Evolutionary conservation across 331 rosid genomes (phyloP), one percentile per base, ranked within the genome.

Genomic region (Acacia concinna): DNA sequence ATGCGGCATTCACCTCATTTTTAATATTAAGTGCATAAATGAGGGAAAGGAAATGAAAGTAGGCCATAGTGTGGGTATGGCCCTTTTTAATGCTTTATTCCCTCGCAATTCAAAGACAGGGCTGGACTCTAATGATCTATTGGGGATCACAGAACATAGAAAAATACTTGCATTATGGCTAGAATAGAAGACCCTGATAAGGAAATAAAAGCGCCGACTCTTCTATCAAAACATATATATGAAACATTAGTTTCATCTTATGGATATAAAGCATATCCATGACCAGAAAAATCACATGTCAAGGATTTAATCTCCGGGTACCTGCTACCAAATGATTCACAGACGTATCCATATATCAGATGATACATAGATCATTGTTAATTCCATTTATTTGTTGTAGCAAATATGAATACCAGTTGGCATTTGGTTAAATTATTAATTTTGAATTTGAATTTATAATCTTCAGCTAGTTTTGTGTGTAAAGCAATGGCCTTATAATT

Each of bases 391-490:
- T 56, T 57, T 43, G 69, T 18, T 66, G 54, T 28, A 18, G 68
- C 52, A 18, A 78, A 60, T 57, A 57, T 78, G n/a, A 37, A 73
- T 21, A 21, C 35, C 44, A 46, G 67, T 47, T 20, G 46, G 15
- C 28, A 37, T 35, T 35, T 57, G 44, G 68, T 67, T 34, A 56
- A 41, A 8, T 60, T 21, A 21, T 54, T 66, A 75, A 68, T 75
- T 73, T 73, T 60, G 56, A 47, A 47, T 47, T 70, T 77, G 37
- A 72, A 64, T 31, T 62, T 66, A 64, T 11, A 62, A 43, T 75
- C 32, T 35, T 70, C 23, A 31, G 40, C 68, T 20, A 46, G 40
- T 77, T 75, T 79, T 54, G 32, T 80, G 67, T 75, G 59, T 49
- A 49, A 60, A 57, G 49, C 40, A 13, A 18, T 54, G 49, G 76